These are phyloP conservation scores for Globisporangium viniferum DNA, from an alignment of 352 stramenopile genomes.

Conservation along the genomic window DNA sequence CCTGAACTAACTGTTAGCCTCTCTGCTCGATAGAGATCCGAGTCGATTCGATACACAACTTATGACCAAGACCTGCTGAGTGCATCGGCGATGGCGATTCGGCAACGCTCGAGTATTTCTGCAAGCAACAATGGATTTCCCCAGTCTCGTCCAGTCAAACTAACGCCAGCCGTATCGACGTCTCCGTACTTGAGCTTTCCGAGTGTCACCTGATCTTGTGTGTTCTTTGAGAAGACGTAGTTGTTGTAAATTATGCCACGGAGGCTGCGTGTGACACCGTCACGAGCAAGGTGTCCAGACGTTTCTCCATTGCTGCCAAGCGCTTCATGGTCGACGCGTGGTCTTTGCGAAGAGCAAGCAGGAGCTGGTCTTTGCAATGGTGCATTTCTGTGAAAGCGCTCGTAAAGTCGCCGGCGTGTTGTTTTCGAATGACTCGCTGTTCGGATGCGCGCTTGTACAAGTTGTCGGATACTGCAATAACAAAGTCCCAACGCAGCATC, in stretches of 20 bases:
- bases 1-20: background rate
- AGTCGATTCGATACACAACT: slow-evolving; percentile 26
- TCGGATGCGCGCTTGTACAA: slow-evolving; percentile 36
- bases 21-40: slow-evolving; percentile 23
- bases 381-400: slow-evolving; percentile 41
- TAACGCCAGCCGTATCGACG: slow-evolving; percentile 10
- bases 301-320: slow-evolving; percentile 37
- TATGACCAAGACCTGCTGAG: slow-evolving; percentile 62
- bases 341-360: slow-evolving; percentile 41
- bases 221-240: background rate
- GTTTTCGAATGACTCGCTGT: slow-evolving; percentile 50
- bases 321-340: slow-evolving; percentile 38
- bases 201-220: slow-evolving; percentile 25
- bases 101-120: slow-evolving; percentile 30
- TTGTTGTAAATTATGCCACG: slow-evolving; percentile 3
- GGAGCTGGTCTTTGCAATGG: slow-evolving; percentile 38
- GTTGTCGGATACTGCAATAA: slow-evolving; percentile 19
- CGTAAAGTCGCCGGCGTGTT: slow-evolving; percentile 37
- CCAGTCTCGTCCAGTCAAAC: slow-evolving; percentile 10
- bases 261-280: slow-evolving; percentile 13
- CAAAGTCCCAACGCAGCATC: background rate
- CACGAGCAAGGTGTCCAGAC: slow-evolving; percentile 33
- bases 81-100: slow-evolving; percentile 51
- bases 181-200: slow-evolving; percentile 40
- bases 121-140: slow-evolving; percentile 4